Evolutionary conservation across 106 monocot species (phyloP), one percentile per base, ranked within the genome.

Genomic region (Narthecium ossifragum): DNA sequence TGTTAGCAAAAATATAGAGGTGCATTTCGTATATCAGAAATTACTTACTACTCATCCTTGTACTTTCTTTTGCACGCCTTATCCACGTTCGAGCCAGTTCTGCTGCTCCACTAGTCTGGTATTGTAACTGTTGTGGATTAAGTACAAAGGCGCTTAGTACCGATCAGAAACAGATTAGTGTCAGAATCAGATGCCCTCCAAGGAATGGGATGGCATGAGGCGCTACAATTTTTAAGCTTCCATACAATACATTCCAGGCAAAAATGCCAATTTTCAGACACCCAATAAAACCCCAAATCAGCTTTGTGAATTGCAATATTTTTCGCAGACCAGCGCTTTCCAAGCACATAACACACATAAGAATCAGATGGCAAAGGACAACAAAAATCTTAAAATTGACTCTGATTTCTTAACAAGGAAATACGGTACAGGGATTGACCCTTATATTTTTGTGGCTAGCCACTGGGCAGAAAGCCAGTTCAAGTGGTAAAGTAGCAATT

Each of bases 41-140:
- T 22, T 20, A 46, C 17, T 43, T 1, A 52, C 26, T 82, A 90
- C 90, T 85, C 7, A 51, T 61, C 68, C 73, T 64, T 62, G 73
- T 14, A 53, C 57, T 63, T 70, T 85, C 85, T 68, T 74, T 78
- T 30, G 78, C 82, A 34, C 50, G 67, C 33, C 56, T 71, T 49
- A 90, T 80, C 69, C 70, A 85, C 43, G 66, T 60, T 21, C 60
- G 76, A 53, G 85, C 82, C 46, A 76, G 32, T 48, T 85, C 85
- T 66, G 79, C 73, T 48, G 85, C 90, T 61, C 37, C 75, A 59
- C 31, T 73, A 28, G 67, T 82, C 67, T 70, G 64, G 60, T 82
- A 49, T 6, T 65, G 61, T 32, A 90, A 57, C 90, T 90, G 69
- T 53, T 31, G n/a, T 63, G 22, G 37, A 58, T 33, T 31, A 17